Conservation (phyloP, 805 yeast species). For the Wickerhamia fluorescens region DNA sequence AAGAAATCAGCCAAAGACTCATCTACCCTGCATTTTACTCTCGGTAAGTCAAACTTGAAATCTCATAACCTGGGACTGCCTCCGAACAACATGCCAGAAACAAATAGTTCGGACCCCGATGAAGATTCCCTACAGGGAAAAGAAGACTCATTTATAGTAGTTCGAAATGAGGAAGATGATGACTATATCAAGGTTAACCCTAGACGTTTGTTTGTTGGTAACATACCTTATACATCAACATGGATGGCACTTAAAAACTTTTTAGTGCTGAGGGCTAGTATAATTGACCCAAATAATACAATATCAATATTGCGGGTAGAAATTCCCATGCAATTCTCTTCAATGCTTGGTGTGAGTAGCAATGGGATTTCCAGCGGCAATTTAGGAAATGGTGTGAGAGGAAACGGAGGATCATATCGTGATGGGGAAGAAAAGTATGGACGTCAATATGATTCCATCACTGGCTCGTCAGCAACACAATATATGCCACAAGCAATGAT, state of each 20-base stretch:
- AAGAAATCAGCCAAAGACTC: constrained; percentile 1
- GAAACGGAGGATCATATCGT: no score
- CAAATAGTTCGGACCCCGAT: background rate
- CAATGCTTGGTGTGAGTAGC: background rate
- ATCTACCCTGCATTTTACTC: no score
- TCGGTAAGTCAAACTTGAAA: no score
- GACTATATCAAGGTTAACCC: constrained; percentile 28
- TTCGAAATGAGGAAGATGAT: constrained; percentile 14
- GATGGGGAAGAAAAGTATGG: no score
- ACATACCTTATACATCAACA: constrained; percentile 43
- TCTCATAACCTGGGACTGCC: background rate
- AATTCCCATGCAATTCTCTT: constrained; percentile 30
- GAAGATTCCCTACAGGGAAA: background rate
- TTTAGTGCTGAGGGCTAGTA: constrained; percentile 15
- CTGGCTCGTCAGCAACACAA: no score
- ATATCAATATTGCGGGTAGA: constrained; percentile 30
- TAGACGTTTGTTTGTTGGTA: constrained; percentile 46
- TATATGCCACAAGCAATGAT: background rate
- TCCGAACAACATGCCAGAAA: background rate
- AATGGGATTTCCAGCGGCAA: no score
- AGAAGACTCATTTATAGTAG: constrained; percentile 9
- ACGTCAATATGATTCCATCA: background rate
- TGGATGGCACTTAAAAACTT: constrained; percentile 28
- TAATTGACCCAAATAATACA: constrained; percentile 19
- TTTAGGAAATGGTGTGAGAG: constrained; percentile 1